Conservation (phyloP, 129 eudicot genomes). For the Lactuca sativa region DNA sequence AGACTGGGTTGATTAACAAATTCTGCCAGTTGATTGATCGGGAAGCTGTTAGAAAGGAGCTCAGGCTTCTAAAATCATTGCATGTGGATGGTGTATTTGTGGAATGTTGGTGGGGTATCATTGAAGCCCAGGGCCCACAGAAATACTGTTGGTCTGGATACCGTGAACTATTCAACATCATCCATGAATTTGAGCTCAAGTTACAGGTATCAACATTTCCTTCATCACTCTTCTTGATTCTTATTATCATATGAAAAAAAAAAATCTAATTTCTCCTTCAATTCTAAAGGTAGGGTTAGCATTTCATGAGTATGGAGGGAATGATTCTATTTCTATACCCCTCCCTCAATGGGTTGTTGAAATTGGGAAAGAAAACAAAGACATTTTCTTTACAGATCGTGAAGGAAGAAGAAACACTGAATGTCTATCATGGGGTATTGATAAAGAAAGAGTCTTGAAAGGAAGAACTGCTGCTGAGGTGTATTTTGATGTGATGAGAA, state of each 20-base stretch:
- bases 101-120: constrained; percentile 74
- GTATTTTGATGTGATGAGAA: constrained; percentile 50
- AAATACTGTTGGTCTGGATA: constrained; percentile 67
- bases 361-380: constrained; percentile 53
- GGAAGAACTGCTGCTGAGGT: constrained; percentile 73
- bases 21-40: constrained; percentile 60
- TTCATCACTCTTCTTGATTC: constrained; percentile 8
- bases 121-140: constrained; percentile 59
- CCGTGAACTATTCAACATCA: constrained; percentile 52
- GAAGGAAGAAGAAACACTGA: constrained; percentile 61
- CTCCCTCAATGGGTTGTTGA: constrained; percentile 72
- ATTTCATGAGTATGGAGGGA: constrained; percentile 64
- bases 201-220: constrained; percentile 45
- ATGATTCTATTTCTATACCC: constrained; percentile 39
- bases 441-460: constrained; percentile 58
- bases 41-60: constrained; percentile 56
- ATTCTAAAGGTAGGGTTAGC: constrained; percentile 53
- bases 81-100: constrained; percentile 64
- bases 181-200: constrained; percentile 53
- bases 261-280: not conserved
- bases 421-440: constrained; percentile 74
- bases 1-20: constrained; percentile 63
- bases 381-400: constrained; percentile 67
- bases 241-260: not conserved
- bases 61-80: constrained; percentile 49